Percentiles rank a stretch among this genome's conserved stretches.
phyloP scores from a whole-genome alignment of 2,329 filamentous ascomycete genomes.

The Neofusicoccum cordaticola region DNA sequence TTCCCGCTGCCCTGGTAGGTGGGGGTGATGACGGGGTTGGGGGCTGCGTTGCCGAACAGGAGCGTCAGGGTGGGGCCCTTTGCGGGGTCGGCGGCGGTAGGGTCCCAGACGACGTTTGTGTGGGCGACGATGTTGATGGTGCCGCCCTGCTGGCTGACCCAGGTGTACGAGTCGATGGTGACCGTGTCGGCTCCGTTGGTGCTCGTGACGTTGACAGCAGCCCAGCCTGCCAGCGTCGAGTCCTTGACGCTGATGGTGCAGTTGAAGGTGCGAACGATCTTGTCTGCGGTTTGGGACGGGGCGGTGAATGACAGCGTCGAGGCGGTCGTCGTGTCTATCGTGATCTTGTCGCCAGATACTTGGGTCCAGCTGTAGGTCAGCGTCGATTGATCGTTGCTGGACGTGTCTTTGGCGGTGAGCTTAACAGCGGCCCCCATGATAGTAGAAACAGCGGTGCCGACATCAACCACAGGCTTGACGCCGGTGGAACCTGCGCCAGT shows the following conservation, averaged over 20 bases:
- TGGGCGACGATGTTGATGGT: constrained; percentile 32
- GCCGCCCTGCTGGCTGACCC: constrained; percentile 29
- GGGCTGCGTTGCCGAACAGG: constrained; percentile 25
- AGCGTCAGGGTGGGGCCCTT: constrained; percentile 28
- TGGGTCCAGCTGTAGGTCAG: constrained; percentile 34
- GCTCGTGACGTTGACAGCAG: constrained; percentile 28
- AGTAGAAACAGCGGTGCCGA: constrained; percentile 21
- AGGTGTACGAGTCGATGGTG: constrained; percentile 33
- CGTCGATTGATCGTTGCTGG: constrained; percentile 22
- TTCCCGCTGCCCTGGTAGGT: constrained; percentile 24
- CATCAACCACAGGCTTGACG: constrained; percentile 14
- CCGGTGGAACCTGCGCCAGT: constrained; percentile 24
- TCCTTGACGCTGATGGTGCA: constrained; percentile 29
- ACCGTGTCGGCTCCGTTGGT: constrained; percentile 29
- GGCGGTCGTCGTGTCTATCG: constrained; percentile 23
- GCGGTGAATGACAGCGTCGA: constrained; percentile 27
- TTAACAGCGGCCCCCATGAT: constrained; percentile 31
- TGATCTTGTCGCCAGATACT: constrained; percentile 24
- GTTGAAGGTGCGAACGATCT: constrained; percentile 29
- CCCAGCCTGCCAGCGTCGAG: constrained; percentile 19
- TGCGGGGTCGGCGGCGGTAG: constrained; percentile 18
- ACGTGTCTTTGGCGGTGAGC: constrained; percentile 30
- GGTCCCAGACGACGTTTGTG: constrained; percentile 32
- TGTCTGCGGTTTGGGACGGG: constrained; percentile 23
- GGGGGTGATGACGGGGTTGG: background rate